Evolutionary conservation across 2,329 filamentous ascomycete species (phyloP).

Genomic region (Phoma sp.): DNA sequence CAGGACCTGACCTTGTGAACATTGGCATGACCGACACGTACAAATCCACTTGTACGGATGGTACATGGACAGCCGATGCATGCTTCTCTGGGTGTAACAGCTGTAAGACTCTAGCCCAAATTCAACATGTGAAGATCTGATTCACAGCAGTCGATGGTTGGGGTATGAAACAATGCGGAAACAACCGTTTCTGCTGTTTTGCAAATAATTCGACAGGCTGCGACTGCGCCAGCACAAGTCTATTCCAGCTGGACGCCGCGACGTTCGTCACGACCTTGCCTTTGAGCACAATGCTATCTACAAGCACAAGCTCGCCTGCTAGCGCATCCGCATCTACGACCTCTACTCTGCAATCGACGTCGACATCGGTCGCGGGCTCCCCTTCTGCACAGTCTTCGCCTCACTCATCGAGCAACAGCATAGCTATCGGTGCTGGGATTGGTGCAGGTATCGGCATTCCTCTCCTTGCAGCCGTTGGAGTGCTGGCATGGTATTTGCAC

Average conservation of each 20-base stretch:
- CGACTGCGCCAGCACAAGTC: constrained; percentile 4
- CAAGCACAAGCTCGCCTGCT: background rate
- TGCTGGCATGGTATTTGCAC: constrained; percentile 1
- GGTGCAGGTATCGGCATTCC: constrained; percentile 3
- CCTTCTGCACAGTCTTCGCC: background rate
- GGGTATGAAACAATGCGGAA: constrained; percentile 12
- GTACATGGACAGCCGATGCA: constrained; percentile 4
- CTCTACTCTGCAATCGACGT: background rate
- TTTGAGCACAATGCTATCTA: background rate
- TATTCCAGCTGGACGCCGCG: constrained; percentile 9
- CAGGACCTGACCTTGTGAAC: constrained; percentile 1
- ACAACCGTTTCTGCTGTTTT: constrained; percentile 13
- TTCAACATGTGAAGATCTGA: background rate
- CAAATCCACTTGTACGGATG: constrained; percentile 9
- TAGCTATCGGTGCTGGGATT: constrained; percentile 10
- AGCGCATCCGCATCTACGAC: constrained; percentile 5
- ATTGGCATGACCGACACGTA: constrained; percentile 5
- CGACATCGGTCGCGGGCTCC: background rate
- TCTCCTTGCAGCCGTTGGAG: constrained; percentile 2
- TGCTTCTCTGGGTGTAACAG: constrained; percentile 13
- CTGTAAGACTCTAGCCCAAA: background rate
- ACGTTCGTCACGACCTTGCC: constrained; percentile 14
- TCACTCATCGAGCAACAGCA: background rate
- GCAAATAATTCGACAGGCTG: constrained; percentile 1
- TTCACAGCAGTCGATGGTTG: background rate